Conservation (phyloP, 1,139 yeast genomes). For the Geotrichum aggregatum region DNA sequence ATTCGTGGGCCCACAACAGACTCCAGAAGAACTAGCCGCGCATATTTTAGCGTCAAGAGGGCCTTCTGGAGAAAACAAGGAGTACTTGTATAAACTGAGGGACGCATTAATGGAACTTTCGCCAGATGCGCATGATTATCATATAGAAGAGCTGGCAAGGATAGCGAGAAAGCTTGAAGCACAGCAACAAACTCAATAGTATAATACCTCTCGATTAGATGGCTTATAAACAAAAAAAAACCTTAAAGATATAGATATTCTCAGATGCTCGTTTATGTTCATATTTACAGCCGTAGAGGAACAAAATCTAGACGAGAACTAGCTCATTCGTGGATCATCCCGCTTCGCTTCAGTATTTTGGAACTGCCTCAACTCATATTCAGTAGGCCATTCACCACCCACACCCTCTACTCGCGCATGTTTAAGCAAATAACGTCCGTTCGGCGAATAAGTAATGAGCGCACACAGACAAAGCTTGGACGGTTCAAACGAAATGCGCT, state of each 20-base stretch:
- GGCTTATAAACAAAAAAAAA: too few species aligned
- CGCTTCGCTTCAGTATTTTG: conserved; percentile 10
- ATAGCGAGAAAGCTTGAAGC: conserved; percentile 27
- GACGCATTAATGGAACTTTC: conserved; percentile 43
- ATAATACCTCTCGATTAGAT: too few species aligned
- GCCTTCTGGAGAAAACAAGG: conserved; percentile 76
- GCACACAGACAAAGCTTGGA: conserved; percentile 35
- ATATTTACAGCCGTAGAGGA: neutral
- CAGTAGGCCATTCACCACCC: conserved; percentile 35
- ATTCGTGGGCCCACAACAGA: conserved; percentile 74
- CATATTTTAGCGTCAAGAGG: conserved; percentile 59
- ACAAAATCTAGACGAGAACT: too few species aligned
- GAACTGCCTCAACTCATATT: conserved; percentile 28
- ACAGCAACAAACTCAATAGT: too few species aligned
- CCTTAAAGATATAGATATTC: too few species aligned
- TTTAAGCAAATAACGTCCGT: conserved; percentile 31
- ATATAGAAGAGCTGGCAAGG: conserved; percentile 37
- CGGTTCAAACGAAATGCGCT: conserved; percentile 49
- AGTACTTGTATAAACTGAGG: conserved; percentile 57
- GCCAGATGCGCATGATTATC: conserved; percentile 37
- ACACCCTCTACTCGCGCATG: conserved; percentile 28
- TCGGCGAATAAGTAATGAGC: conserved; percentile 34
- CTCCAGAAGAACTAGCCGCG: conserved; percentile 50
- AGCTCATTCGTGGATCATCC: conserved; percentile 1
- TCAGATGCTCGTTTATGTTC: neutral